Percentiles rank a stretch among this genome's conserved stretches.
Evolutionary conservation across 306 rosid species (phyloP).

Genomic region (Hippophae gyantsensis): DNA sequence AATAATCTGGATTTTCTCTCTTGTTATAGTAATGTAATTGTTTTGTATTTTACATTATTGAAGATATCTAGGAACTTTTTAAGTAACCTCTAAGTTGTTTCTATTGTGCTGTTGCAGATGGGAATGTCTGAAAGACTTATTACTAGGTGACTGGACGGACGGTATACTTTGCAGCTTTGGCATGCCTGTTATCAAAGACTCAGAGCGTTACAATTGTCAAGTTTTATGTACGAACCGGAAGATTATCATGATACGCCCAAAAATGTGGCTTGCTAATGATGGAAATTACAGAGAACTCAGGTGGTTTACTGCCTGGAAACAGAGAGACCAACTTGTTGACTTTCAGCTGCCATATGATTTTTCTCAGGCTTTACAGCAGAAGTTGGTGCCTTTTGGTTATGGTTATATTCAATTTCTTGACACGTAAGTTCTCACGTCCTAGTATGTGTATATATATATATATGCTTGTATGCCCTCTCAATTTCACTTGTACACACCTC

Average conservation of each 20-base stretch:
- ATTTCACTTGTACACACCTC: too few species aligned
- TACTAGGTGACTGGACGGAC: conserved; percentile 83
- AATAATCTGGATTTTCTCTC: too few species aligned
- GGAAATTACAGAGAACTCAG: conserved; percentile 94
- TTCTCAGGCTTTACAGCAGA: conserved; percentile 56
- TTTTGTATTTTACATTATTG: too few species aligned
- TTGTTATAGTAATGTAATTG: too few species aligned
- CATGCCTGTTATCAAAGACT: conserved; percentile 77
- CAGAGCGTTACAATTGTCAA: conserved; percentile 90
- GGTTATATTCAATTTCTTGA: conserved; percentile 80
- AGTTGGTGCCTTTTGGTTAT: conserved; percentile 75
- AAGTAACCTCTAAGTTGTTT: neutral
- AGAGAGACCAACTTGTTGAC: conserved; percentile 53
- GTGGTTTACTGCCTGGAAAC: conserved; percentile 97
- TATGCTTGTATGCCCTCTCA: too few species aligned
- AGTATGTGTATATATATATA: too few species aligned
- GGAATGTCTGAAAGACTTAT: conserved; percentile 79
- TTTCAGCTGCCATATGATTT: conserved; percentile 69
- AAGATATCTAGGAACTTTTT: too few species aligned
- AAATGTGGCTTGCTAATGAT: conserved; percentile 96
- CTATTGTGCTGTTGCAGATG: conserved; percentile 41
- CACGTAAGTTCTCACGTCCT: conserved; percentile 42
- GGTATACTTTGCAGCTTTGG: conserved; percentile 88
- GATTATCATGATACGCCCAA: conserved; percentile 80
- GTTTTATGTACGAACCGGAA: conserved; percentile 62